Percentiles rank a stretch among this genome's conserved stretches.
Evolutionary conservation across 352 stramenopile genomes (phyloP).

Genomic region (Phytopythium helicoides): DNA sequence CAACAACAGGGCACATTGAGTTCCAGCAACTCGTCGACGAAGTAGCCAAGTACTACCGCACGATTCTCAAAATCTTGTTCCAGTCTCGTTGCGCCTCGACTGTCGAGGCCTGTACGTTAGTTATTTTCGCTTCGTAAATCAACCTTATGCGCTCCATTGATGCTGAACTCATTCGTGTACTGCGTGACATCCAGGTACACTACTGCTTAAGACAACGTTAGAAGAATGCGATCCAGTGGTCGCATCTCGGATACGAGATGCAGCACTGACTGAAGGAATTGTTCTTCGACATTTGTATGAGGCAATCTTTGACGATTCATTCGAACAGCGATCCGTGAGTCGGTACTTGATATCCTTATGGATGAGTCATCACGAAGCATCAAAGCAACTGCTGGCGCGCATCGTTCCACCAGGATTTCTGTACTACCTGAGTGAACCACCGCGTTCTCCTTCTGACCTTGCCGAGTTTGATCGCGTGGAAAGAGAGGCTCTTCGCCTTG

Average conservation of each 20-base stretch:
- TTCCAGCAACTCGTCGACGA: conserved; percentile 60
- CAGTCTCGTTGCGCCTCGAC: conserved; percentile 87
- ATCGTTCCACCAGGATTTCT: conserved; percentile 92
- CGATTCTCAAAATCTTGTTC: conserved; percentile 86
- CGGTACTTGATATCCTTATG: conserved; percentile 95
- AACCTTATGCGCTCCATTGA: conserved; percentile 15
- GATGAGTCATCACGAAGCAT: conserved; percentile 89
- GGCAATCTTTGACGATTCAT: conserved; percentile 91
- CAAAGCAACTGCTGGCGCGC: conserved; percentile 87
- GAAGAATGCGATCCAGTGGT: conserved; percentile 84
- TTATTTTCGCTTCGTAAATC: background rate
- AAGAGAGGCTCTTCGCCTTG: conserved; percentile 42
- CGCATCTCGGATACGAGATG: conserved; percentile 85
- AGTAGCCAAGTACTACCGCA: conserved; percentile 78
- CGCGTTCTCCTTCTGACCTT: conserved; percentile 71
- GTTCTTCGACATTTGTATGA: conserved; percentile 93
- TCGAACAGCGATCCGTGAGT: conserved; percentile 91
- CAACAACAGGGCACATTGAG: conserved; percentile 80
- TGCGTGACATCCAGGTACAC: conserved; percentile 56
- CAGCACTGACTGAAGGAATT: conserved; percentile 91
- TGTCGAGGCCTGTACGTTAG: conserved; percentile 70
- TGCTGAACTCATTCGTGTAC: background rate
- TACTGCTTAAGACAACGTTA: conserved; percentile 91
- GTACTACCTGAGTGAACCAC: conserved; percentile 82
- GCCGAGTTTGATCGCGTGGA: conserved; percentile 89